Evolutionary conservation across 495 filamentous ascomycete genomes (phyloP), one percentile per base, ranked within the genome.

Genomic region (Tuber calosporum): DNA sequence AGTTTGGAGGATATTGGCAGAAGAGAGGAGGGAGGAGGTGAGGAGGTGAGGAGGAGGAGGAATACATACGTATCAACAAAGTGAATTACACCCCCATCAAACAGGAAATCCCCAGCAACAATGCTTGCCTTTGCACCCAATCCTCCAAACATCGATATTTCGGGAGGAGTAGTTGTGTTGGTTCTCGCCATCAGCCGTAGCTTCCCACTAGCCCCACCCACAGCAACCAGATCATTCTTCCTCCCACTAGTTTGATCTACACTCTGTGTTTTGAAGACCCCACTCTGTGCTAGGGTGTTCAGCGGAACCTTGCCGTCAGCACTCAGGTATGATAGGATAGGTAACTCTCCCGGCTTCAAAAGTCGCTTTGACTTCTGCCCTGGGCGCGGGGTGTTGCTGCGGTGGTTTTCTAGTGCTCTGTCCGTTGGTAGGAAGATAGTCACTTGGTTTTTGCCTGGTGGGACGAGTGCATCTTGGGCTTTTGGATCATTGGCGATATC

Each of bases 31-130:
- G n/a, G n/a, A n/a, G n/a, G n/a, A n/a, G n/a, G n/a, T n/a, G n/a
- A n/a, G n/a, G n/a, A n/a, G n/a, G n/a, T 53, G 22, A 15, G 48
- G 48, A 26, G 48, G 48, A 34, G 53, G 53, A 26, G 53, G 53
- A 19, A 62, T 62, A 34, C 53, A 17, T 62, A 62, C 53, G 13
- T 62, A 62, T 62, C 53, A 62, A 62, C 53, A 62, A 62, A 34
- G 26, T 62, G 53, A 30, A 62, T 62, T 17, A 62, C 26, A 5
- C 53, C 53, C 3, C 4, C 0, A 62, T 62, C 53, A 7, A 62
- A 62, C 13, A 17, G 0, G 4, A 34, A 5, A 15, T 62, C 53
- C 26, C 53, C 53, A 34, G 26, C 53, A 19, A 62, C 53, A 34
- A 62, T 30, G 26, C 1, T 17, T 13, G 53, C 26, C 53, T 34